Evolutionary conservation across 2,329 filamentous ascomycete genomes (phyloP).

Genomic region (Neofusicoccum cordaticola): DNA sequence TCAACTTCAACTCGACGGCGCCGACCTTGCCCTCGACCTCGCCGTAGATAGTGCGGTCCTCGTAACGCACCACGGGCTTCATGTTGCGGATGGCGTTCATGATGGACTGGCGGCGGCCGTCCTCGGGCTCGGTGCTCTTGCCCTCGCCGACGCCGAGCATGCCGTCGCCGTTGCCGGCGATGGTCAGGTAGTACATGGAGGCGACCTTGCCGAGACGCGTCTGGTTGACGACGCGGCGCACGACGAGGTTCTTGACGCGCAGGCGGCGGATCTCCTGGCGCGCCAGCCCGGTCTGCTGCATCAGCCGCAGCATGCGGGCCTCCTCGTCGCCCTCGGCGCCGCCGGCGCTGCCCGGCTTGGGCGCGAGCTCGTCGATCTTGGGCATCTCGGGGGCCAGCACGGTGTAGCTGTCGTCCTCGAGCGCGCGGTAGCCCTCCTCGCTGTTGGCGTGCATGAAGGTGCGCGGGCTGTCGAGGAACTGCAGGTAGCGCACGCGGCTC

Average conservation of each 20-base stretch:
- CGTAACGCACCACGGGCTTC: slow-evolving; percentile 87
- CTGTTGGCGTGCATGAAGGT: slow-evolving; percentile 48
- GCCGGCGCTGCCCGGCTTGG: slow-evolving; percentile 31
- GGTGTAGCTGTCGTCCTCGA: slow-evolving; percentile 45
- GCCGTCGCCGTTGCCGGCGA: slow-evolving; percentile 85
- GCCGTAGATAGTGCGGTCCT: slow-evolving; percentile 87
- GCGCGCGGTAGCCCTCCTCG: slow-evolving; percentile 47
- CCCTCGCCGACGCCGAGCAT: slow-evolving; percentile 85
- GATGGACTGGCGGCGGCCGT: slow-evolving; percentile 69
- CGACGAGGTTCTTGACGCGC: slow-evolving; percentile 69
- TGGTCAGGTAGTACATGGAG: slow-evolving; percentile 69
- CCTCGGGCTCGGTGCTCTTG: slow-evolving; percentile 72
- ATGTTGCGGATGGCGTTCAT: slow-evolving; percentile 86
- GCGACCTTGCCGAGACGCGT: slow-evolving; percentile 92
- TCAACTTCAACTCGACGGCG: slow-evolving; percentile 80
- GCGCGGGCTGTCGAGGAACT: slow-evolving; percentile 43
- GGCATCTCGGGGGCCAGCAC: slow-evolving; percentile 53
- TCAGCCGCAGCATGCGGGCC: slow-evolving; percentile 50
- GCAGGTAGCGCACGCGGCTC: slow-evolving; percentile 41
- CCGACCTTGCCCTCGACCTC: slow-evolving; percentile 80
- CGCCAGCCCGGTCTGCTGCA: slow-evolving; percentile 56
- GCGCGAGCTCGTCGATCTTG: slow-evolving; percentile 38
- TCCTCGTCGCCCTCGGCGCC: slow-evolving; percentile 32
- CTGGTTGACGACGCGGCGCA: slow-evolving; percentile 79
- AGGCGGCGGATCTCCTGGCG: slow-evolving; percentile 51